A percentile compares a stretch with the other conserved stretches of the same genome.
phyloP scores from a whole-genome alignment of 495 filamentous ascomycete species.

The Penicillium daleae region DNA sequence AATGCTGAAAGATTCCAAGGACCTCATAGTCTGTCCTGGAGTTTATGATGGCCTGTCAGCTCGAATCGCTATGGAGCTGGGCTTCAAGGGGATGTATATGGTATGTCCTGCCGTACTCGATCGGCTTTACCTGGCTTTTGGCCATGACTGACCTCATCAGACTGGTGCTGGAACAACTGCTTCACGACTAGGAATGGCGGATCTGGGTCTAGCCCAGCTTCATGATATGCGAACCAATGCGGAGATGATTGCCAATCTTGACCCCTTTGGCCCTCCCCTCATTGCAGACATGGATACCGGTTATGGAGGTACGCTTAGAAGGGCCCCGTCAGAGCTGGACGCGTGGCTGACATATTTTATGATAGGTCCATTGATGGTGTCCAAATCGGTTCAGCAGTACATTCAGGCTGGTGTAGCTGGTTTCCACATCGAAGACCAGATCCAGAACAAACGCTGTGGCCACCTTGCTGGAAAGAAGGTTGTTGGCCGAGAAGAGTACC shows the following conservation, averaged over 20 bases:
- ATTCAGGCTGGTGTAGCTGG: slow-evolving; percentile 69
- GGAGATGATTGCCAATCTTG: slow-evolving; percentile 65
- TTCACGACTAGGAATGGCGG: slow-evolving; percentile 65
- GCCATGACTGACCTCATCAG: slow-evolving; percentile 35
- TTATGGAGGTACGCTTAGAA: slow-evolving; percentile 54
- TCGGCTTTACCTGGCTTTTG: slow-evolving; percentile 10
- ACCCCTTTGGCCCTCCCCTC: slow-evolving; percentile 58
- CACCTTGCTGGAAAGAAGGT: slow-evolving; percentile 65
- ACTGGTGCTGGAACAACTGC: slow-evolving; percentile 71
- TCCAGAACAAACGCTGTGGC: slow-evolving; percentile 67
- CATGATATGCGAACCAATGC: slow-evolving; percentile 70
- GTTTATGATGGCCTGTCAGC: slow-evolving; percentile 73
- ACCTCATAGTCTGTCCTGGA: slow-evolving; percentile 61
- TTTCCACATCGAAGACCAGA: slow-evolving; percentile 75
- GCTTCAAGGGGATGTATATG: slow-evolving; percentile 70
- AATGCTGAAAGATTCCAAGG: slow-evolving; percentile 44
- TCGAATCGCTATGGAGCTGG: slow-evolving; percentile 62
- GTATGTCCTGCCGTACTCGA: slow-evolving; percentile 35
- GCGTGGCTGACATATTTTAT: neutral
- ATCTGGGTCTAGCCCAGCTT: slow-evolving; percentile 65
- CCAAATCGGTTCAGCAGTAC: slow-evolving; percentile 66
- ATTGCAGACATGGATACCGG: slow-evolving; percentile 76
- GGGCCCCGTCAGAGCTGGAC: neutral
- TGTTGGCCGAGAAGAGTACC: slow-evolving; percentile 55
- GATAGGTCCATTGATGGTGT: slow-evolving; percentile 62